Base-by-base conservation (phyloP, 2,329 filamentous ascomycete genomes). In the Hypoxylon sp. region DNA sequence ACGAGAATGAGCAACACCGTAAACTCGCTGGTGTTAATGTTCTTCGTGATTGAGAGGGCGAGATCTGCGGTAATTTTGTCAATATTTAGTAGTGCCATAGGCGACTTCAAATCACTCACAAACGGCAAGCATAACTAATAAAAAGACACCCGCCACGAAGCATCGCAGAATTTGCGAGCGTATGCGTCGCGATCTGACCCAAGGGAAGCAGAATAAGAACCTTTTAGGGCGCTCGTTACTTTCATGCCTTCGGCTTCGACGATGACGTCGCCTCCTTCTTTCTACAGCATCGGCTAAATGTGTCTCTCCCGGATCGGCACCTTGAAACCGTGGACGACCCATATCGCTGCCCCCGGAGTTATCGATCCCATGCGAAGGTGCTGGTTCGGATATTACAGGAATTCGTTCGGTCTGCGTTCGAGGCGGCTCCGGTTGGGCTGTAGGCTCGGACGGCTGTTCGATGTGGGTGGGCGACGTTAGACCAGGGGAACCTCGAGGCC, bases 1-100 rank as follows among this genome's bases (percentile, higher is more conserved):
- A 95, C 85, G 59, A 97, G 85, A 63, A 97, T 90, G 66, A 97
- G 86, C 59, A 97, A 84, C 66, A 97, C 88, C 74, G 94, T 92
- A 76, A 97, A 91, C 79, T 94, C 91, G 77, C 88, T 88, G 46
- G 87, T 88, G 56, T 87, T 83, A 67, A 89, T 84, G 44, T 87
- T 87, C 68, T 88, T 85, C 2, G 91, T 90, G 49, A 94, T 83
- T 20, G 90, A 88, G 49, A 97, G 86, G 4, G 88, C 88, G 71
- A 97, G 86, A 77, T 96, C 93, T 96, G 55, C 3, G 10, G 8
- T 44, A 6, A 25, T n/a, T 2, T 33, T 4, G 40, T 72, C 17
- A 72, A 56, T 42, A 62, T 42, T 6, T 14, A n/a, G n/a, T 22
- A 14, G 20, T 20, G 33, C 11, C 17, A 40, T 22, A 10, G n/a